Evolutionary conservation across 257 asterid species (phyloP).

Genomic region (Petrea volubilis): DNA sequence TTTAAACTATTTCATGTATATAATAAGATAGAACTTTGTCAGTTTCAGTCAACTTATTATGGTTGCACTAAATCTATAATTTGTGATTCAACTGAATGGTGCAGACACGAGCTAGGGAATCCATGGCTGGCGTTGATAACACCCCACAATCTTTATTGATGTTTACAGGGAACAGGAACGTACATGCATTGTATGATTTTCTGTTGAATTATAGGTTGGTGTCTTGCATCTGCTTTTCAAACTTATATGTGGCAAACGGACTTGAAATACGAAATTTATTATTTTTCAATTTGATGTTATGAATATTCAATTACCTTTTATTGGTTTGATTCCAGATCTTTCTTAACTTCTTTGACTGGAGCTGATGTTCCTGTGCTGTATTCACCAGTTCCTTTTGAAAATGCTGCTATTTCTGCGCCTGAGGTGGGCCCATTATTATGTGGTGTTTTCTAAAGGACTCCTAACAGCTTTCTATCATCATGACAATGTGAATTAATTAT

Average conservation of each 20-base stretch:
- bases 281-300: conserved; percentile 9
- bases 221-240: conserved; percentile 1
- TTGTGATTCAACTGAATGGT: conserved; percentile 21
- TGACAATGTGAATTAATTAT: neutral
- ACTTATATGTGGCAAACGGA: neutral
- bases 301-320: conserved; percentile 17
- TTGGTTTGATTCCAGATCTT: conserved; percentile 51
- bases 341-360: conserved; percentile 63
- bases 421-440: conserved; percentile 56
- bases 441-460: neutral
- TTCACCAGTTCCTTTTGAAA: conserved; percentile 81
- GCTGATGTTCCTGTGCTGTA: conserved; percentile 86
- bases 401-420: conserved; percentile 82
- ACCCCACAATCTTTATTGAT: conserved; percentile 77
- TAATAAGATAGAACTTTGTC: neutral
- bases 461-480: neutral
- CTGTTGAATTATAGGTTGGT: conserved; percentile 79
- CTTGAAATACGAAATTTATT: neutral
- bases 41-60: conserved; percentile 13
- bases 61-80: conserved; percentile 19
- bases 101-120: conserved; percentile 63
- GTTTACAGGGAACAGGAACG: conserved; percentile 68
- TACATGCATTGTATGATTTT: conserved; percentile 76
- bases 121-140: conserved; percentile 66
- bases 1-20: neutral